Percentiles rank a stretch among this genome's conserved stretches.
These are phyloP conservation scores for Crassisporium funariophilum DNA, from an alignment of 768 basidiomycete species.

Conservation along the genomic window DNA sequence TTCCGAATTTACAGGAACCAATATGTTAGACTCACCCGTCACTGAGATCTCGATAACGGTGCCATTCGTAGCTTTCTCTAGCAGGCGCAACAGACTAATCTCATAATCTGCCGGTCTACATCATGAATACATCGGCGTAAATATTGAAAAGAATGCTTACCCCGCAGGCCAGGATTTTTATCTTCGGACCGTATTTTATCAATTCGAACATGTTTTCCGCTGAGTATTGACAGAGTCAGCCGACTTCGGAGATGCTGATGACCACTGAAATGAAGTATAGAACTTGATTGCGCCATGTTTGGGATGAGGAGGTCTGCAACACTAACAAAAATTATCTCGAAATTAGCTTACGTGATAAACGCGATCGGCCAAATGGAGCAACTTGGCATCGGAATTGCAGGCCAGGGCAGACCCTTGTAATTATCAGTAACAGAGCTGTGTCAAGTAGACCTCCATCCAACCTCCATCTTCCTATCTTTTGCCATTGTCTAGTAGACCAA, in stretches of 20 bases:
- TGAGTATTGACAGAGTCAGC: constrained; percentile 86
- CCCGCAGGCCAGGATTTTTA: constrained; percentile 93
- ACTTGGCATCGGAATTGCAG: constrained; percentile 8
- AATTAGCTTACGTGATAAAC: constrained; percentile 20
- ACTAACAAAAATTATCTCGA: constrained; percentile 9
- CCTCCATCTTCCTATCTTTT: constrained; percentile 1
- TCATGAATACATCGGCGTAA: constrained; percentile 2
- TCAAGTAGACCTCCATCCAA: constrained; percentile 8
- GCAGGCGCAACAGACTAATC: constrained; percentile 80
- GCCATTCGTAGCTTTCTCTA: constrained; percentile 94
- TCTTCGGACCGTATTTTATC: constrained; percentile 89
- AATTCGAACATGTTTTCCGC: constrained; percentile 81
- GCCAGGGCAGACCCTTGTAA: no score
- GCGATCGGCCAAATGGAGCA: constrained; percentile 15
- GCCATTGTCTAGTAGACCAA: background rate
- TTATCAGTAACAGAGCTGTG: constrained; percentile 15
- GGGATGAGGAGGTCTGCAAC: constrained; percentile 4
- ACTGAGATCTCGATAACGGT: constrained; percentile 94
- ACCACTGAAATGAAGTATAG: constrained; percentile 66
- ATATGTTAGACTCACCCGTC: constrained; percentile 62
- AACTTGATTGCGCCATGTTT: constrained; percentile 43
- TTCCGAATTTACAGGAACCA: no score
- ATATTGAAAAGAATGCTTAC: constrained; percentile 38
- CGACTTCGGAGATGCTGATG: constrained; percentile 84
- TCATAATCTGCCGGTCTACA: constrained; percentile 71